These are phyloP conservation scores for Suillus paluster DNA, from an alignment of 768 basidiomycete species.

Conservation along the genomic window DNA sequence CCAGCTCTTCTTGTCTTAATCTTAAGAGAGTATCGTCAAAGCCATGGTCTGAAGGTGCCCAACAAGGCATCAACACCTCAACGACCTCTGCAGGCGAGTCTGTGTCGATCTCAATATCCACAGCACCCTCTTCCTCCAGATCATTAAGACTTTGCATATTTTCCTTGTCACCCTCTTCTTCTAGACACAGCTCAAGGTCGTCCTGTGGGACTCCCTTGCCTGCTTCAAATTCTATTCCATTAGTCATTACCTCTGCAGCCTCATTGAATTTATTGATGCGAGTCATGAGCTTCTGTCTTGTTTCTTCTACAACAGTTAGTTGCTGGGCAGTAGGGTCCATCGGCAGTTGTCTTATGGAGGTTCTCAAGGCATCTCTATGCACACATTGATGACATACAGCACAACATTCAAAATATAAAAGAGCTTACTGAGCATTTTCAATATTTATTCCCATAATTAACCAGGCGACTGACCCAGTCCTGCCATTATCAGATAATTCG, in stretches of 20 bases:
- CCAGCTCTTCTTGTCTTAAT: constrained; percentile 7
- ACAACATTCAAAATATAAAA: not conserved
- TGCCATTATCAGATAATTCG: not conserved
- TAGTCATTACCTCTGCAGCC: no score
- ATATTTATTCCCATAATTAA: constrained; percentile 7
- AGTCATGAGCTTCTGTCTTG: not conserved
- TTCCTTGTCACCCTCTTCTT: not conserved
- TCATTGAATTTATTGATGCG: not conserved
- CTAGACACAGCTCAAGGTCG: not conserved
- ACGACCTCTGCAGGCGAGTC: not conserved
- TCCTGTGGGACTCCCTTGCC: not conserved
- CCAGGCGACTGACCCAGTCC: constrained; percentile 6
- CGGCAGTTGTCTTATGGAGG: constrained; percentile 1
- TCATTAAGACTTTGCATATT: not conserved
- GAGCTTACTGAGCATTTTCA: constrained; percentile 10
- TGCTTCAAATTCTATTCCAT: not conserved
- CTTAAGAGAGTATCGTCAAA: not conserved
- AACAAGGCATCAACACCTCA: constrained; percentile 10
- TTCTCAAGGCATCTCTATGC: constrained; percentile 6
- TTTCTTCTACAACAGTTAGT: not conserved
- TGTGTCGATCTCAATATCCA: not conserved
- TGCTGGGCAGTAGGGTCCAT: not conserved
- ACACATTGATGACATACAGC: not conserved
- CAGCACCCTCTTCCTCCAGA: not conserved
- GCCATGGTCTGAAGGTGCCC: not conserved